These are phyloP conservation scores for Epichloe festucae DNA, from an alignment of 2,329 filamentous ascomycete genomes.

Conservation along the genomic window DNA sequence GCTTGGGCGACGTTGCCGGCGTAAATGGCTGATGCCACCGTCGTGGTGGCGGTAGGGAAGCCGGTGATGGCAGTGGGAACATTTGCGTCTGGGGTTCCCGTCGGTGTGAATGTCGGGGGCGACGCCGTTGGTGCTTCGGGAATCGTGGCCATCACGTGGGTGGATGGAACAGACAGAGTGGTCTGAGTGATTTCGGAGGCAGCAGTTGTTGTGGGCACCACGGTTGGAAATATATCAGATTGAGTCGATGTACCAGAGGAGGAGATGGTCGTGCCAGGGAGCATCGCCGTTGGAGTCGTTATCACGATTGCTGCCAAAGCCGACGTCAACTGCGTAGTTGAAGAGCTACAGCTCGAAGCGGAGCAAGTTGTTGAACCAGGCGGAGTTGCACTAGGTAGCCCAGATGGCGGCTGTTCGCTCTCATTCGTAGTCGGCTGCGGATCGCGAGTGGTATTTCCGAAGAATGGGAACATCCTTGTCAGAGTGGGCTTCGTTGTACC, in stretches of 20 bases:
- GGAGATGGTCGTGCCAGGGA: background rate
- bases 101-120: constrained; percentile 13
- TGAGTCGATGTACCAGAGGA: background rate
- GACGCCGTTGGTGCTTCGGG: background rate
- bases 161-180: background rate
- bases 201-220: background rate
- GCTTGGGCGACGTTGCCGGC: constrained; percentile 33
- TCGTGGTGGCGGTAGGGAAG: constrained; percentile 24
- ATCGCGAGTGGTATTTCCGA: background rate
- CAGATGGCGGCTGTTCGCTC: background rate
- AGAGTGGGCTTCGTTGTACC: background rate
- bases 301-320: background rate
- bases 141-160: background rate
- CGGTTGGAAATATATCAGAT: background rate
- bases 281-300: background rate
- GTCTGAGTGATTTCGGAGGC: background rate
- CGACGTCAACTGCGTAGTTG: background rate
- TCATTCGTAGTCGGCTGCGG: background rate
- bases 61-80: constrained; percentile 30
- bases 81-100: constrained; percentile 21
- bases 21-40: constrained; percentile 28
- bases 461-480: background rate
- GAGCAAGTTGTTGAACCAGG: background rate
- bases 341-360: background rate
- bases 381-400: background rate